Evolutionary conservation across 257 asterid species (phyloP).

Genomic region (Nicotiana benthamiana): DNA sequence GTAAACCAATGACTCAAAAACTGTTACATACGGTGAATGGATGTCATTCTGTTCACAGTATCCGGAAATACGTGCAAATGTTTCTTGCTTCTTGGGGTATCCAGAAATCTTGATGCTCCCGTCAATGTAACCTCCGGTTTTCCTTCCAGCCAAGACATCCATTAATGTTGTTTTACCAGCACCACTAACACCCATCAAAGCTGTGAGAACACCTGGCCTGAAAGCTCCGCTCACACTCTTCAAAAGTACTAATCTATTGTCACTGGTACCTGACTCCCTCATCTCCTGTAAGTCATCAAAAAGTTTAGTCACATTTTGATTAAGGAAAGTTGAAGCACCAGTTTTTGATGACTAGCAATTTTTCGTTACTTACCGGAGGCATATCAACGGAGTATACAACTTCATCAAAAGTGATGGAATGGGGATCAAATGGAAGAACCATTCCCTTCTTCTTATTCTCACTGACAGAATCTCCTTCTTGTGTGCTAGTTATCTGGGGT

Average conservation of each 20-base stretch:
- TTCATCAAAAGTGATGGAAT: slow-evolving; percentile 73
- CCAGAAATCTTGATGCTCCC: slow-evolving; percentile 59
- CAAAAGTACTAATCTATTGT: slow-evolving; percentile 44
- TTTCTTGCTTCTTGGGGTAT: slow-evolving; percentile 52
- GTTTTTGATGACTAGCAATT: neutral
- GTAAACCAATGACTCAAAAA: slow-evolving; percentile 48
- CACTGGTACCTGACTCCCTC: slow-evolving; percentile 39
- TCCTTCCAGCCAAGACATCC: slow-evolving; percentile 72
- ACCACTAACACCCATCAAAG: slow-evolving; percentile 74
- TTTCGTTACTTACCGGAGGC: slow-evolving; percentile 48
- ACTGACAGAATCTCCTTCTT: slow-evolving; percentile 19
- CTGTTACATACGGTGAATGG: slow-evolving; percentile 61
- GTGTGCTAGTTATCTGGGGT: neutral
- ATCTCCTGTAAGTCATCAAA: slow-evolving; percentile 41
- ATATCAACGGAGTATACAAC: slow-evolving; percentile 77
- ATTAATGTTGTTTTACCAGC: slow-evolving; percentile 72
- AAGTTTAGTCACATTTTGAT: neutral
- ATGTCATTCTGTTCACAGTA: slow-evolving; percentile 67
- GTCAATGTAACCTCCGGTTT: slow-evolving; percentile 60
- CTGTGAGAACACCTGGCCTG: slow-evolving; percentile 57
- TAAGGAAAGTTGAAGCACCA: neutral
- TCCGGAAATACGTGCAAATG: slow-evolving; percentile 66
- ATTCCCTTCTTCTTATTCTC: slow-evolving; percentile 46
- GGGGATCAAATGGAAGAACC: slow-evolving; percentile 94
- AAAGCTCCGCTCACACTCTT: slow-evolving; percentile 62